Percentiles rank a stretch among this genome's conserved stretches.
phyloP scores from a whole-genome alignment of 257 asterid species.

The Nicotiana obtusifolia region DNA sequence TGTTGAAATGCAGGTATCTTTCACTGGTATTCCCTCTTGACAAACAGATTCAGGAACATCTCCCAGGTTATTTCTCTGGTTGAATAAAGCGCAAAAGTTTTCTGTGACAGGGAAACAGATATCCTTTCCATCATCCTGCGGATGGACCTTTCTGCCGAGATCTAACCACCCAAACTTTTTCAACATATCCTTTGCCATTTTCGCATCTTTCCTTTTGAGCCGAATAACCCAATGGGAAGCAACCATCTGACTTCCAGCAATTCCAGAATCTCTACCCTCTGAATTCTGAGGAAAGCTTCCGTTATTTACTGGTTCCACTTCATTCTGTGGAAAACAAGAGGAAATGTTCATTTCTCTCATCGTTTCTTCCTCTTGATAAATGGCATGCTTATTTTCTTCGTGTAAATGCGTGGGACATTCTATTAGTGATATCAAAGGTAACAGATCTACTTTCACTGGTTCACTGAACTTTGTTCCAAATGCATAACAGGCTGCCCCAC shows the following conservation, averaged over 20 bases:
- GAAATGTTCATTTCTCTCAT: slow-evolving; percentile 17
- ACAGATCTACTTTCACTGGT: slow-evolving; percentile 61
- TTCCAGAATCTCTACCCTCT: slow-evolving; percentile 29
- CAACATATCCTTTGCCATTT: slow-evolving; percentile 69
- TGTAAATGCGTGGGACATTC: slow-evolving; percentile 15
- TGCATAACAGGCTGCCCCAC: slow-evolving; percentile 97
- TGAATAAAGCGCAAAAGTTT: slow-evolving; percentile 39
- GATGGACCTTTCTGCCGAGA: slow-evolving; percentile 69
- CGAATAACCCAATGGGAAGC: slow-evolving; percentile 47
- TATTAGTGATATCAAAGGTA: slow-evolving; percentile 33
- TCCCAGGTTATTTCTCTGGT: slow-evolving; percentile 22
- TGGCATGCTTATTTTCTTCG: slow-evolving; percentile 21
- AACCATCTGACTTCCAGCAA: slow-evolving; percentile 21
- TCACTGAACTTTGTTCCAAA: slow-evolving; percentile 94
- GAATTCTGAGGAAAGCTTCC: slow-evolving; percentile 26
- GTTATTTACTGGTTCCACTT: slow-evolving; percentile 23
- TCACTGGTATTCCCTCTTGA: slow-evolving; percentile 23
- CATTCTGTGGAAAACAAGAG: slow-evolving; percentile 11
- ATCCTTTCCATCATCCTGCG: slow-evolving; percentile 49
- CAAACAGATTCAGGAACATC: slow-evolving; percentile 29
- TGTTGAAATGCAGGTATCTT: slow-evolving; percentile 45
- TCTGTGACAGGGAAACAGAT: slow-evolving; percentile 76
- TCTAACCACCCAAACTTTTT: slow-evolving; percentile 91
- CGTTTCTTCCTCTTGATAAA: slow-evolving; percentile 8
- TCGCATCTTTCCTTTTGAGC: slow-evolving; percentile 61